phyloP scores from a whole-genome alignment of 148 eudicot genomes.

The Linanthus parryae region DNA sequence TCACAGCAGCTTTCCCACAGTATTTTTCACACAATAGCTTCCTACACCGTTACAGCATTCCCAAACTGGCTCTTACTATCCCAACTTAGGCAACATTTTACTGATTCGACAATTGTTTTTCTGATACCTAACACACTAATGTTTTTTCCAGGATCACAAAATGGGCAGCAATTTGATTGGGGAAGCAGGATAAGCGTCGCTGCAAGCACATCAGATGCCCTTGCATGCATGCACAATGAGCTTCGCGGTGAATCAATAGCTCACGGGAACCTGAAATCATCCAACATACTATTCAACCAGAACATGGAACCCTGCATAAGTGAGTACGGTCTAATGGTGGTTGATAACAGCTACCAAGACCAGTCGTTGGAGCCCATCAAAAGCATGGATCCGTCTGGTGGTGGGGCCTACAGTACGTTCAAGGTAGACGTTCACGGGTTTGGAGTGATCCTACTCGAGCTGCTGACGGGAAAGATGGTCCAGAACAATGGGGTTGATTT shows the following conservation, averaged over 20 bases:
- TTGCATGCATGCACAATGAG: slow-evolving; percentile 38
- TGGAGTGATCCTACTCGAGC: slow-evolving; percentile 39
- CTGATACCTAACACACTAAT: too few relatives aligned
- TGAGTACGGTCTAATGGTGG: slow-evolving; percentile 43
- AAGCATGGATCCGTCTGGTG: slow-evolving; percentile 1
- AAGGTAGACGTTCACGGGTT: slow-evolving; percentile 25
- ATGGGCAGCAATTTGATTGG: slow-evolving; percentile 30
- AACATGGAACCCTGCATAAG: slow-evolving; percentile 36
- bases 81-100: too few relatives aligned
- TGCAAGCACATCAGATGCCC: slow-evolving; percentile 19
- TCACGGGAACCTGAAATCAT: slow-evolving; percentile 47
- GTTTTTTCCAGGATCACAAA: slow-evolving; percentile 25
- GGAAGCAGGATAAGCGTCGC: slow-evolving; percentile 35
- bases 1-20: too few relatives aligned
- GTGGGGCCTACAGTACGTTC: slow-evolving; percentile 14
- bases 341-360: slow-evolving; percentile 9
- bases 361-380: slow-evolving; percentile 9
- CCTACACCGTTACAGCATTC: too few relatives aligned
- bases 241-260: slow-evolving; percentile 25
- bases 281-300: slow-evolving; percentile 37
- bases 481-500: slow-evolving; percentile 33
- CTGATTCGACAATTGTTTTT: too few relatives aligned
- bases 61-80: too few relatives aligned
- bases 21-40: too few relatives aligned
- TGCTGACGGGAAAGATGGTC: slow-evolving; percentile 38